Base-by-base conservation (phyloP, 805 yeast species). In the Cyberlindnera misumaiensis region DNA sequence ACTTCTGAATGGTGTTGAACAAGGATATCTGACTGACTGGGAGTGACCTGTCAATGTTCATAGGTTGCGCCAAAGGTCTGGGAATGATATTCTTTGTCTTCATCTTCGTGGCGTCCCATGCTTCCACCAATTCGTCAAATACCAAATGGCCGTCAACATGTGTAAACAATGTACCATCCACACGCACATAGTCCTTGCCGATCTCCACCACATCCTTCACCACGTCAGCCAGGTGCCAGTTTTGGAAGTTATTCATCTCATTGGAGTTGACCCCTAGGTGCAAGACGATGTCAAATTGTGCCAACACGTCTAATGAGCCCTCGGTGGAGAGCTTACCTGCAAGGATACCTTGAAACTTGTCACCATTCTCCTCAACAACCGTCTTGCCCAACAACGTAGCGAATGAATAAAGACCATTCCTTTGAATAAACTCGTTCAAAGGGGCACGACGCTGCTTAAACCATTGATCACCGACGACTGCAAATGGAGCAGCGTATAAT, bases 391-490 rank as follows among this genome's bases (percentile, higher is more conserved):
- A 17, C 3, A 28, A 11, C 3, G 48, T 38, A 8, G 34, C 25
- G 32, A 52, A 52, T 13, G 33, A 18, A 18, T 52, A 49, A 5
- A 52, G 35, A 28, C 62, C 52, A 24, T 69, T 52, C 5, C 32
- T 30, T 4, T 52, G 28, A 16, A 79, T 68, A 26, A 88, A 65
- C 20, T 65, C 48, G 43, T 70, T 68, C 34, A 82, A 63, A 15
- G 59, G 44, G 1, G 48, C 40, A 13, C 68, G 64, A 29, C 67
- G 64, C 37, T 93, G 70, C 41, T 77, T 76, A 11, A 80, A 70
- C 45, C 84, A 67, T n/a, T 77, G 70, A 56, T 88, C 96, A 22
- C 75, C 85, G 36, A 88, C 53, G 14, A 89, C 58, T 3, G 81
- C 74, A n/a, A 95, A 90, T 8, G 62, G 68, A 41, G 65, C 51